Base-by-base conservation (phyloP, 1,284 basidiomycete genomes). In the Austropuccinia psidii region DNA sequence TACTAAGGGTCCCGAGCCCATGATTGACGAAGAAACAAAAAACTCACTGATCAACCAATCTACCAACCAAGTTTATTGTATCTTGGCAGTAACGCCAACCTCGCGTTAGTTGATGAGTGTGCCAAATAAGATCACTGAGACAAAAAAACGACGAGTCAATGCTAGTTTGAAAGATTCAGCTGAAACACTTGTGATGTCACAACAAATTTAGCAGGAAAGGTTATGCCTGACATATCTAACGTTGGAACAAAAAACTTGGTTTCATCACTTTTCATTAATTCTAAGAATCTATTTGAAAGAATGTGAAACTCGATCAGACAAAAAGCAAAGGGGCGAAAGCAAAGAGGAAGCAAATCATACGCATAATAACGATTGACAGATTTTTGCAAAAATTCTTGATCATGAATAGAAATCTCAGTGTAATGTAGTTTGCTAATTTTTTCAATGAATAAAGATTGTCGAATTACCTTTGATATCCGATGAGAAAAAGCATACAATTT, bases 51-150 rank as follows among this genome's bases (percentile, higher is more conserved):
- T 79, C 76, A 19, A 80, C 75, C 6, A 78, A 65, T 4, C 67
- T 52, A 27, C 76, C 76, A 3, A 80, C 50, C 6, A 77, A 54
- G 24, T 17, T 11, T 35, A 57, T 52, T 7, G 78, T 80, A 33
- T 79, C 79, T n/a, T 64, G 73, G 69, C 76, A 73, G 68, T 81
- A 82, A 4, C 75, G 49, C 4, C 41, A 65, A 2, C 76, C 77
- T 37, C 76, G 73, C 29, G 19, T 27, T 27, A 82, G 78, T 73
- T 82, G 79, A 68, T 82, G 81, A 5, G 81, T 81, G 60, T 81
- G 80, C 81, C 81, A 81, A 5, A 78, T 78, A 21, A 81, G 76
- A 69, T 81, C 80, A 66, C 81, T 39, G 78, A 58, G 2, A 77
- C 75, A 15, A 76, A 75, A 52, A 60, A 50, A 58, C 66, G 21